Evolutionary conservation across 2,329 filamentous ascomycete genomes (phyloP).

Genomic region (Aureobasidium lini): DNA sequence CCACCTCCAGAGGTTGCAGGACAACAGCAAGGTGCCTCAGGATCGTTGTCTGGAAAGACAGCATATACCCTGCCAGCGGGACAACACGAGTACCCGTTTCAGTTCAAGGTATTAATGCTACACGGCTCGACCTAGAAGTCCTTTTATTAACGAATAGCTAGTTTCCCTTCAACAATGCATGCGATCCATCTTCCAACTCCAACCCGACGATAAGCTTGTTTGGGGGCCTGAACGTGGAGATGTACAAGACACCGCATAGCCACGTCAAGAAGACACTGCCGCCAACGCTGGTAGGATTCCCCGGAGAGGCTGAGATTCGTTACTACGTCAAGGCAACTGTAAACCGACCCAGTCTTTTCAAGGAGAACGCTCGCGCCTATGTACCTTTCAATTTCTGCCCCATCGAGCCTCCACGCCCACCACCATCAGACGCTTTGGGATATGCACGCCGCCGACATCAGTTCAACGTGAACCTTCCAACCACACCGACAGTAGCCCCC

Average conservation of each 20-base stretch:
- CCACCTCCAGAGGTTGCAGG: constrained; percentile 42
- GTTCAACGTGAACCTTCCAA: constrained; percentile 34
- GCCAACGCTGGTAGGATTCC: constrained; percentile 80
- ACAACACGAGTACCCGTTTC: constrained; percentile 68
- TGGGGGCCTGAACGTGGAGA: constrained; percentile 36
- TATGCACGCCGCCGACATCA: constrained; percentile 70
- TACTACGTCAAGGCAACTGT: constrained; percentile 97
- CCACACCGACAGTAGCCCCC: constrained; percentile 16
- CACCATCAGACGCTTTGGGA: constrained; percentile 63
- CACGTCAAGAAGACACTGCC: constrained; percentile 85
- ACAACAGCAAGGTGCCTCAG: background rate
- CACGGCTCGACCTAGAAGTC: background rate
- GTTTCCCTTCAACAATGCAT: constrained; percentile 64
- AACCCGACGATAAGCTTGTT: constrained; percentile 36
- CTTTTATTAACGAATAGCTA: constrained; percentile 18
- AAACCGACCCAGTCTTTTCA: constrained; percentile 78
- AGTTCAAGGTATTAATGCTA: constrained; percentile 55
- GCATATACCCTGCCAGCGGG: constrained; percentile 59
- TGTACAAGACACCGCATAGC: constrained; percentile 39
- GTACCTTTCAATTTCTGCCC: constrained; percentile 77
- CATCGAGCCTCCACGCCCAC: constrained; percentile 76
- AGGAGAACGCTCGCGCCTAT: constrained; percentile 70
- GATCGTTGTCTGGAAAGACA: constrained; percentile 22
- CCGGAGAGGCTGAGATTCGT: constrained; percentile 77
- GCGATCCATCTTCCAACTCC: constrained; percentile 39